Conservation (phyloP, 495 filamentous ascomycete genomes). For the Xylaria venustula region DNA sequence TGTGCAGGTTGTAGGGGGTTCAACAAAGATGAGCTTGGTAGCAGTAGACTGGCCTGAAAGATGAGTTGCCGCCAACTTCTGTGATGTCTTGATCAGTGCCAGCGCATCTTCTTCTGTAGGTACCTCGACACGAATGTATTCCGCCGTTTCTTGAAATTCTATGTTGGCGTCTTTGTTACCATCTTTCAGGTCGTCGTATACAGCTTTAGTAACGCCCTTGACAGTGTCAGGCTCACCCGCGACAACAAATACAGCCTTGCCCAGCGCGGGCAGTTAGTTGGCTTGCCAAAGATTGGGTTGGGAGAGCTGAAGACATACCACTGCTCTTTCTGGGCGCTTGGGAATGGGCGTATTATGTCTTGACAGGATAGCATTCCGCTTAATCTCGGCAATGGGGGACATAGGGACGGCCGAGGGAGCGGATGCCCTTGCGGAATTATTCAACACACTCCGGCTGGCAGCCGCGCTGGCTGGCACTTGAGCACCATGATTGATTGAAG, state of each 20-base stretch:
- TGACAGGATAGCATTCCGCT: background rate
- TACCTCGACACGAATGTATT: slow-evolving; percentile 15
- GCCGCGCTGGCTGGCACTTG: too few relatives aligned
- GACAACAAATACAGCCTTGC: slow-evolving; percentile 24
- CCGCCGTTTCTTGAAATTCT: slow-evolving; percentile 8
- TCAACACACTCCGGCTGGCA: too few relatives aligned
- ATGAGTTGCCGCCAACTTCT: slow-evolving; percentile 22
- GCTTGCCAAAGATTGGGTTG: background rate
- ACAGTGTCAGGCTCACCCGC: slow-evolving; percentile 14
- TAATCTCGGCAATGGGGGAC: background rate
- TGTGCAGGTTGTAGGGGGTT: slow-evolving; percentile 15
- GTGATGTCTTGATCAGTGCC: slow-evolving; percentile 23
- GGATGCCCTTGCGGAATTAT: background rate
- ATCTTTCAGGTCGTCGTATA: slow-evolving; percentile 20
- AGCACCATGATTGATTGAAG: too few relatives aligned
- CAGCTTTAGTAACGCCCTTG: slow-evolving; percentile 19
- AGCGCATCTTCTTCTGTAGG: slow-evolving; percentile 8
- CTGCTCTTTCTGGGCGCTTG: background rate
- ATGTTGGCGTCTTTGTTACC: background rate
- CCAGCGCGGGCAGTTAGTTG: background rate
- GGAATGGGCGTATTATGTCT: background rate
- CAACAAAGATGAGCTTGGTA: slow-evolving; percentile 15
- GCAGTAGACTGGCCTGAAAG: slow-evolving; percentile 13
- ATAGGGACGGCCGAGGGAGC: background rate
- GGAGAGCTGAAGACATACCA: background rate